A percentile compares a stretch with the other conserved stretches of the same genome.
These are phyloP conservation scores for Plasmodium chabaudi DNA, from an alignment of 169 alveolate species.

Conservation along the genomic window DNA sequence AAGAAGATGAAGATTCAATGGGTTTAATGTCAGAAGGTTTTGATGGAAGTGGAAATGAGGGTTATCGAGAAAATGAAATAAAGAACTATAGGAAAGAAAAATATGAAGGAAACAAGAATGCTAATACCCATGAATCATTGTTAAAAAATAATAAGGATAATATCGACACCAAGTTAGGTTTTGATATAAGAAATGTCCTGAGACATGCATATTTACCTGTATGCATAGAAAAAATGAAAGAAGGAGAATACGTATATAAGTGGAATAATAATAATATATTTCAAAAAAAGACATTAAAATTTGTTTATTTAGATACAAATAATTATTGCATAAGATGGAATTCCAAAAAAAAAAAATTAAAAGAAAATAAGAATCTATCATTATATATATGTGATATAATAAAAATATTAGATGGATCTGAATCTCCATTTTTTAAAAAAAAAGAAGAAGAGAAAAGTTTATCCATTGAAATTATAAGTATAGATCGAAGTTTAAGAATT, in stretches of 20 bases:
- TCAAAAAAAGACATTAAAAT: slow-evolving; percentile 72
- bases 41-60: slow-evolving; percentile 6
- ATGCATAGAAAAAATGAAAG: slow-evolving; percentile 77
- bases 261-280: slow-evolving; percentile 75
- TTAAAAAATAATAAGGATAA: slow-evolving; percentile 11
- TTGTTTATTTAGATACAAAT: slow-evolving; percentile 69
- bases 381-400: slow-evolving; percentile 75
- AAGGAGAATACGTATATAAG: slow-evolving; percentile 76
- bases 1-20: slow-evolving; percentile 28
- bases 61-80: background rate
- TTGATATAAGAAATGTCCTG: slow-evolving; percentile 69
- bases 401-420: slow-evolving; percentile 75
- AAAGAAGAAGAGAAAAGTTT: slow-evolving; percentile 75
- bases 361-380: slow-evolving; percentile 64
- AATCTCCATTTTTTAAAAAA: slow-evolving; percentile 74
- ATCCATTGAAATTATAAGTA: slow-evolving; percentile 74
- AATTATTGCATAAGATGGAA: slow-evolving; percentile 78
- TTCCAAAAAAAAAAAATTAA: slow-evolving; percentile 69
- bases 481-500: slow-evolving; percentile 33
- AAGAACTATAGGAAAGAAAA: background rate
- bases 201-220: slow-evolving; percentile 75
- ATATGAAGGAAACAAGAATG: background rate
- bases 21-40: slow-evolving; percentile 6
- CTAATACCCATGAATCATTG: slow-evolving; percentile 10
- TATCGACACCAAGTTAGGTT: slow-evolving; percentile 46